phyloP scores from a whole-genome alignment of 208 protist species.

The Balamuthia mandrillaris region DNA sequence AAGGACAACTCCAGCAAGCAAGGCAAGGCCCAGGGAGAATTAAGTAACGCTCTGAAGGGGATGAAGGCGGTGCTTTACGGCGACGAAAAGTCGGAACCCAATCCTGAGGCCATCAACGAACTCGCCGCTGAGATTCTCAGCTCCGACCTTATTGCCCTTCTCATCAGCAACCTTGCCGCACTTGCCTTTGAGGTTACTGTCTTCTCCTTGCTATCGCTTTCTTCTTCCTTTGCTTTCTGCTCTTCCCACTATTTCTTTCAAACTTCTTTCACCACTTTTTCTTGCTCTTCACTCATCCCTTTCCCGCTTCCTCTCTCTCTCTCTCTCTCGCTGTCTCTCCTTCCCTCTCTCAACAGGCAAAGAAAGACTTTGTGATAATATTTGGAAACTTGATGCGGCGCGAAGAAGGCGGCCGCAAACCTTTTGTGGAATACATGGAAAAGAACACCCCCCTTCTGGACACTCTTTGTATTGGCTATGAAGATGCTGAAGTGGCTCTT shows the following conservation, averaged over 20 bases:
- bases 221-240: not conserved
- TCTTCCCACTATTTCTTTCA: too few relatives aligned
- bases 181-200: not conserved
- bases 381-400: slow-evolving; percentile 19
- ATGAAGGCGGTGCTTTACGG: slow-evolving; percentile 14
- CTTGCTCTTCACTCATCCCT: not conserved
- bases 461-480: not conserved
- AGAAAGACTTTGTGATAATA: slow-evolving; percentile 22
- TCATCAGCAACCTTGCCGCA: not conserved
- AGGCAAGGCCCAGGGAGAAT: not conserved
- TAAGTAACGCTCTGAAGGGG: not conserved
- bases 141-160: not conserved
- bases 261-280: not conserved
- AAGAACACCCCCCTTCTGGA: slow-evolving; percentile 18
- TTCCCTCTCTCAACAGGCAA: too few relatives aligned
- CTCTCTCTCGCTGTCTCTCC: not conserved
- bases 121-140: not conserved
- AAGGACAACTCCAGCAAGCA: not conserved
- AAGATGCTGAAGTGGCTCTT: not conserved
- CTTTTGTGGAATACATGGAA: not conserved
- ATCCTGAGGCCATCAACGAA: not conserved
- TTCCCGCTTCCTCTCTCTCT: not conserved
- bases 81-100: not conserved
- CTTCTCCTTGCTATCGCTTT: not conserved
- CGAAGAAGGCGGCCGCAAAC: not conserved